These are phyloP conservation scores for Fusarium redolens DNA, from an alignment of 2,329 filamentous ascomycete genomes.

Conservation along the genomic window DNA sequence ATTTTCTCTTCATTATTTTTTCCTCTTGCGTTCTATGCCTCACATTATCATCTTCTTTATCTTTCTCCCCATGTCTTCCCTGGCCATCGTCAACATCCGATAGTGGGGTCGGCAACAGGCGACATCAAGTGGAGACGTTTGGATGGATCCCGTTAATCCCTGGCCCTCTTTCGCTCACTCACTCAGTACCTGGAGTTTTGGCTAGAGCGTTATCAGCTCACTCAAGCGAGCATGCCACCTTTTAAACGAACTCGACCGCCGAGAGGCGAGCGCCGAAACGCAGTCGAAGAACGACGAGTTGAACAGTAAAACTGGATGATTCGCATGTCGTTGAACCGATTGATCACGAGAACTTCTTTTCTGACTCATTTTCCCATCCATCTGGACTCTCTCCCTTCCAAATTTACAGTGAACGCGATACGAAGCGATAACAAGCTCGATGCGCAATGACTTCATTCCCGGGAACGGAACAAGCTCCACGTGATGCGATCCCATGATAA, in stretches of 20 bases:
- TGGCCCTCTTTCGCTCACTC: neutral
- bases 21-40: slow-evolving; percentile 8
- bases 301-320: slow-evolving; percentile 30
- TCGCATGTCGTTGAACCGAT: slow-evolving; percentile 19
- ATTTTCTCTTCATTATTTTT: neutral
- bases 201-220: slow-evolving; percentile 35
- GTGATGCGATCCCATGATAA: slow-evolving; percentile 29
- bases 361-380: slow-evolving; percentile 13
- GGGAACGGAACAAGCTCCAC: slow-evolving; percentile 29
- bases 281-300: slow-evolving; percentile 1
- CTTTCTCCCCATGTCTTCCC: slow-evolving; percentile 33
- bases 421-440: slow-evolving; percentile 10
- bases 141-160: slow-evolving; percentile 40
- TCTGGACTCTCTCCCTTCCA: neutral
- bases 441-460: slow-evolving; percentile 29
- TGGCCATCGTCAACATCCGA: slow-evolving; percentile 44
- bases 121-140: slow-evolving; percentile 42
- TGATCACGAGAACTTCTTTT: slow-evolving; percentile 28
- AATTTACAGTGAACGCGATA: slow-evolving; percentile 19
- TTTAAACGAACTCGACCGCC: slow-evolving; percentile 38
- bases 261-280: slow-evolving; percentile 28
- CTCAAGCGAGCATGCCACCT: slow-evolving; percentile 42
- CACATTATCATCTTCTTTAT: slow-evolving; percentile 9
- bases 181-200: slow-evolving; percentile 3
- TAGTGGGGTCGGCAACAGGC: slow-evolving; percentile 47